phyloP scores from a whole-genome alignment of 352 stramenopile genomes.

The Globisporangium yorkense region DNA sequence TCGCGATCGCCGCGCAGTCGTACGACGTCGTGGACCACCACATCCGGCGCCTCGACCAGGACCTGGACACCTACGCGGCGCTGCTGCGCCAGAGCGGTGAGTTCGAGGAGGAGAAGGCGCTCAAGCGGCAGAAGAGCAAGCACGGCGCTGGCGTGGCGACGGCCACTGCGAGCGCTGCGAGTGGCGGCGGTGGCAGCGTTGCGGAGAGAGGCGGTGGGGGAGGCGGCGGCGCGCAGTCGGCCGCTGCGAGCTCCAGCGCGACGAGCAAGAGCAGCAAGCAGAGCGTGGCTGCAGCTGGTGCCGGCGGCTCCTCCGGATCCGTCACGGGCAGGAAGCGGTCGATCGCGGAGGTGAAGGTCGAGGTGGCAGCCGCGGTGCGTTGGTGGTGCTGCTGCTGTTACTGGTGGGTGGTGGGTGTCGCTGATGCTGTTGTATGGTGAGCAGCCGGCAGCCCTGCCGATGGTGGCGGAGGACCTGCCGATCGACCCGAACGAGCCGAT shows the following conservation, averaged over 20 bases:
- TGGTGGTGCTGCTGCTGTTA: neutral
- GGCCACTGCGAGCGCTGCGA: neutral
- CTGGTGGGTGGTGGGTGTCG: neutral
- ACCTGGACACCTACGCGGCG: constrained; percentile 65
- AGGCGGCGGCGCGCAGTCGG: neutral
- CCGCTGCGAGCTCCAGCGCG: neutral
- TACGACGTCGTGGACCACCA: constrained; percentile 87
- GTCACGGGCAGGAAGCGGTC: constrained; percentile 41
- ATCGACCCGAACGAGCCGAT: constrained; percentile 87
- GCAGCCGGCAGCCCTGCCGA: constrained; percentile 21
- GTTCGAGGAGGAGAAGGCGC: constrained; percentile 67
- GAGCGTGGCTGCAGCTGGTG: neutral
- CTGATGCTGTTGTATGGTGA: constrained; percentile 1
- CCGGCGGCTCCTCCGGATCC: neutral
- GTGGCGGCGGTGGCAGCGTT: neutral
- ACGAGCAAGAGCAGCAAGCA: constrained; percentile 15
- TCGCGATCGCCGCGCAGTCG: constrained; percentile 78
- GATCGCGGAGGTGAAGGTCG: constrained; percentile 23
- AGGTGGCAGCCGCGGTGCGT: constrained; percentile 19
- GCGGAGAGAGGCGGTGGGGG: neutral
- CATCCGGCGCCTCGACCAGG: constrained; percentile 72
- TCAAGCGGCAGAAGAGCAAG: constrained; percentile 49
- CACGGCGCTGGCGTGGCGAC: neutral
- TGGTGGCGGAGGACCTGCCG: constrained; percentile 68
- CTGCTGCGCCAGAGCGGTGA: constrained; percentile 73